A percentile compares a stretch with the other conserved stretches of the same genome.
Conservation (phyloP, 176 grass and related monocot genomes). For the Zoysia pacifica region DNA sequence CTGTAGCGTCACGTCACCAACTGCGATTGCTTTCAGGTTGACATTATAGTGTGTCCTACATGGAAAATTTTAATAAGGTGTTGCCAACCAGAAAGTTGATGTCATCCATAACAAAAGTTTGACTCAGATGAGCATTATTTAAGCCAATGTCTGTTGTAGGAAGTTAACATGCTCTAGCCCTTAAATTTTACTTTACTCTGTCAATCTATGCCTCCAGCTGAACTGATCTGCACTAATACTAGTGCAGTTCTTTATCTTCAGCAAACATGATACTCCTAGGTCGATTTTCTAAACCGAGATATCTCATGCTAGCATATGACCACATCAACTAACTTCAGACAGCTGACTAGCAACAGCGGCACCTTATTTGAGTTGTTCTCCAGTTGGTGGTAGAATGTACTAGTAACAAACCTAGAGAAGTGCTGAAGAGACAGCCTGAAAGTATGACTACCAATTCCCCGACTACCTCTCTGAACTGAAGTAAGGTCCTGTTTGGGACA, state of each 20-base stretch:
- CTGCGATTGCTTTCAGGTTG: slow-evolving; percentile 72
- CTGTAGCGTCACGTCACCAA: slow-evolving; percentile 60
- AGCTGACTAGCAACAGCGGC: too few species aligned
- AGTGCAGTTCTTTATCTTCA: not conserved
- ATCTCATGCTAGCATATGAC: too few species aligned
- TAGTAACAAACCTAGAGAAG: not conserved
- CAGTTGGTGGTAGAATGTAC: slow-evolving; percentile 1
- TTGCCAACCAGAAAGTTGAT: slow-evolving; percentile 1
- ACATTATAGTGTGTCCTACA: slow-evolving; percentile 90
- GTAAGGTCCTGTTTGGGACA: too few species aligned
- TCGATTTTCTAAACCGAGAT: too few species aligned
- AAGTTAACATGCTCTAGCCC: not conserved
- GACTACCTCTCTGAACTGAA: too few species aligned
- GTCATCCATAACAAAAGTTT: slow-evolving; percentile 3
- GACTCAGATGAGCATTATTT: not conserved
- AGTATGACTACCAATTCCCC: too few species aligned
- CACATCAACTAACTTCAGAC: too few species aligned
- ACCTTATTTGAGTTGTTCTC: slow-evolving; percentile 3
- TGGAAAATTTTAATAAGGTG: slow-evolving; percentile 29
- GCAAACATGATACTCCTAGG: too few species aligned
- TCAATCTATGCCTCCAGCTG: not conserved
- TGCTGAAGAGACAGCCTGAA: not conserved
- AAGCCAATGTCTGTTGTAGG: not conserved
- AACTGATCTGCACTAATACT: not conserved
- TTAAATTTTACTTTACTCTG: not conserved